Evolutionary conservation across 495 filamentous ascomycete genomes (phyloP).

Genomic region (Pyrenula aspistea): DNA sequence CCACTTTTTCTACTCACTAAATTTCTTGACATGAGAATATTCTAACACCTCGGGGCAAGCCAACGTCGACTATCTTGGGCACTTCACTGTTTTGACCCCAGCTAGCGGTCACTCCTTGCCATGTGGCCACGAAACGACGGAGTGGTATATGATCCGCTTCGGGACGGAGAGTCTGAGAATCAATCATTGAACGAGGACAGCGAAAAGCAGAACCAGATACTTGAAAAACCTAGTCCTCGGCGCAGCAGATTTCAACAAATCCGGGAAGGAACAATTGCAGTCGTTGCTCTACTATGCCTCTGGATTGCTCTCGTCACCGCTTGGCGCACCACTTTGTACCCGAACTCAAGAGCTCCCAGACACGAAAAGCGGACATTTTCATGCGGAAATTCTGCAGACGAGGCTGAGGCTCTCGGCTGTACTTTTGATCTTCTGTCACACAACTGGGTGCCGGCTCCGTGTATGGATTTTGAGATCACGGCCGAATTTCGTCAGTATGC

Average conservation of each 20-base stretch:
- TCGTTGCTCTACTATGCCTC: not conserved
- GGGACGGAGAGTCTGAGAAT: not conserved
- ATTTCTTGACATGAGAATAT: not conserved
- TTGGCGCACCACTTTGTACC: not conserved
- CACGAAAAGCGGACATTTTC: not conserved
- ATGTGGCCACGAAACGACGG: not conserved
- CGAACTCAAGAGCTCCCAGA: not conserved
- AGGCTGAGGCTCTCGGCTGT: not conserved
- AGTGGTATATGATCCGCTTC: not conserved
- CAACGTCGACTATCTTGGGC: not conserved
- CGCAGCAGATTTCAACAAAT: not conserved
- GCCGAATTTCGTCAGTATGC: not conserved
- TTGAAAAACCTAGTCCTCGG: not conserved
- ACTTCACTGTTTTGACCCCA: not conserved
- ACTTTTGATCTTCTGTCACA: not conserved
- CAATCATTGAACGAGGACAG: not conserved
- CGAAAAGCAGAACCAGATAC: not conserved
- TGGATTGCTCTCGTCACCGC: not conserved
- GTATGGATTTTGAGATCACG: not conserved
- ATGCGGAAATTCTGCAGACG: not conserved
- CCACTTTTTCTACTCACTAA: not conserved
- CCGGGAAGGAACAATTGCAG: not conserved
- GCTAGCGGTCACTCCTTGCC: not conserved
- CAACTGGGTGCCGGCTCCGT: not conserved
- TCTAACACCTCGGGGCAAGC: not conserved